phyloP scores from a whole-genome alignment of 371 early-diverging fungal genomes.

The Mucor velutinosus region DNA sequence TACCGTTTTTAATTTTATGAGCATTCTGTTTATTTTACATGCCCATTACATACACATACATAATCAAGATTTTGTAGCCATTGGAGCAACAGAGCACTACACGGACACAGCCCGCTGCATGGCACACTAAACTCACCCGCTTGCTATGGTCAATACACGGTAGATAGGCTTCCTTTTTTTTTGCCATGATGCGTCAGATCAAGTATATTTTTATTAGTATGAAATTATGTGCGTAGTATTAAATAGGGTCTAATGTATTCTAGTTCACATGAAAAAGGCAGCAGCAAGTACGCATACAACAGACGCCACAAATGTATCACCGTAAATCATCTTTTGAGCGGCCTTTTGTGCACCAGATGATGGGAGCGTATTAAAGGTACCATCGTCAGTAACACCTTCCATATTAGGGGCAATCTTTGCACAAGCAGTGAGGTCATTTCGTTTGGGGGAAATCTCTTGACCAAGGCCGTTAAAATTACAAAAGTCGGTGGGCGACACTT shows the following conservation, averaged over 20 bases:
- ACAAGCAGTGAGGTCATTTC: conserved; percentile 36
- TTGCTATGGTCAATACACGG: too few relatives aligned
- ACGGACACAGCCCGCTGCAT: background rate
- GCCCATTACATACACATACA: background rate
- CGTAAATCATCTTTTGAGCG: background rate
- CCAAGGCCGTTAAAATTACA: conserved; percentile 50
- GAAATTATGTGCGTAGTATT: background rate
- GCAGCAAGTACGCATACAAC: conserved; percentile 11
- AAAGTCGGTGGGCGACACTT: conserved; percentile 14
- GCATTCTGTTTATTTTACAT: background rate
- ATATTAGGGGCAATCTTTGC: conserved; percentile 29
- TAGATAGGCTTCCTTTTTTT: background rate
- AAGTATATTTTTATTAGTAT: background rate
- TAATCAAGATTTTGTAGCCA: background rate
- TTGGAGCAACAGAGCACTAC: background rate
- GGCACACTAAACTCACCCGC: background rate
- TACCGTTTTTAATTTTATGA: background rate
- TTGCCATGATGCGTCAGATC: background rate
- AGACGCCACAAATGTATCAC: conserved; percentile 18
- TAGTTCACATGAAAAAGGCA: conserved; percentile 8
- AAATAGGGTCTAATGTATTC: background rate
- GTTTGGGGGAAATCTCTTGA: conserved; percentile 29
- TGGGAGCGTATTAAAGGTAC: background rate
- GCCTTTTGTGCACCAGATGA: conserved; percentile 4
- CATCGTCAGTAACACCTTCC: conserved; percentile 8